Evolutionary conservation across 108 stramenopile genomes (phyloP).

Genomic region (Nitzschia sp.): DNA sequence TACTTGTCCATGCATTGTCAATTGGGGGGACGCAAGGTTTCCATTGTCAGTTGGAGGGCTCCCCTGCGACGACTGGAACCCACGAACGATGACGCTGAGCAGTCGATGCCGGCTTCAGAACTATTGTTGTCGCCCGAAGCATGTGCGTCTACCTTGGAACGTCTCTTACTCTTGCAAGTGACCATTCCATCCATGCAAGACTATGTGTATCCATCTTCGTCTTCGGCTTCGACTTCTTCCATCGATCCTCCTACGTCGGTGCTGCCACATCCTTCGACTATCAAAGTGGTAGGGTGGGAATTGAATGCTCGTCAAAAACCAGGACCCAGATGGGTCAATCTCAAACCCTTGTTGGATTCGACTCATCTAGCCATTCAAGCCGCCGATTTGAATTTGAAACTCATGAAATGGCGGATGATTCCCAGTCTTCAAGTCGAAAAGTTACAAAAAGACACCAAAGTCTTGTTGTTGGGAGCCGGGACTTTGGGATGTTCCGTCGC

Average conservation of each 20-base stretch:
- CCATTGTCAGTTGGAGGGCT: conserved; percentile 64
- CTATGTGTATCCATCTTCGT: conserved; percentile 47
- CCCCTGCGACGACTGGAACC: conserved; percentile 47
- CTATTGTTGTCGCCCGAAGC: neutral
- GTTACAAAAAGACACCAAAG: conserved; percentile 64
- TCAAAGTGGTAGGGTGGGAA: conserved; percentile 83
- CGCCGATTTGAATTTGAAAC: conserved; percentile 92
- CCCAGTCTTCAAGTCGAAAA: conserved; percentile 87
- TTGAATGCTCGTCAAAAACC: conserved; percentile 75
- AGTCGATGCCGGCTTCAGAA: too few species aligned
- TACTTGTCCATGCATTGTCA: conserved; percentile 63
- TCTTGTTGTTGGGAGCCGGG: conserved; percentile 94
- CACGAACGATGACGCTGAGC: neutral
- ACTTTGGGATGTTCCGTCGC: conserved; percentile 97
- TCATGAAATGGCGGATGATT: conserved; percentile 98
- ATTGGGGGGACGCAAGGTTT: conserved; percentile 52
- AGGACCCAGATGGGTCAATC: conserved; percentile 77
- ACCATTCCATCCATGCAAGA: conserved; percentile 49
- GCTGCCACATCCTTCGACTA: conserved; percentile 9
- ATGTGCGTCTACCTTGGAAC: neutral
- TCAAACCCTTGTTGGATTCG: conserved; percentile 73
- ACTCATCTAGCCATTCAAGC: conserved; percentile 87
- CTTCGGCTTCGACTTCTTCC: too few species aligned
- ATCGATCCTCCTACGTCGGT: neutral
- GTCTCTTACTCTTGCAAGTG: conserved; percentile 35